Evolutionary conservation across 169 alveolate genomes (phyloP).

Genomic region (Plasmodium chabaudi): DNA sequence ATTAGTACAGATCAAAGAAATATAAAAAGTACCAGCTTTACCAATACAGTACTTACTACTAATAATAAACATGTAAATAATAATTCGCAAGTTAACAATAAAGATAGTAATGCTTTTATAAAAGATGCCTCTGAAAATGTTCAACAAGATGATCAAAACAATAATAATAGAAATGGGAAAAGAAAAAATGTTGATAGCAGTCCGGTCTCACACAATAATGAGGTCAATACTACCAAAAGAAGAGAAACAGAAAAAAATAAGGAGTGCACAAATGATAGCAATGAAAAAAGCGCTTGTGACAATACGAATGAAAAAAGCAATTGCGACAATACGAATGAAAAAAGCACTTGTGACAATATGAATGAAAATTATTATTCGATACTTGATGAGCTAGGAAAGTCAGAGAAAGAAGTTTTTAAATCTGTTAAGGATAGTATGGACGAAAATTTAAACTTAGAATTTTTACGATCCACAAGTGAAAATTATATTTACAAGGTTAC

Average conservation of each 20-base stretch:
- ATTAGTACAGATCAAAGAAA: background rate
- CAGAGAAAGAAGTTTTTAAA: constrained; percentile 39
- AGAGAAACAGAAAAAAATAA: background rate
- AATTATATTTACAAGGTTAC: constrained; percentile 69
- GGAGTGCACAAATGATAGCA: background rate
- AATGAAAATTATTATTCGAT: constrained; percentile 52
- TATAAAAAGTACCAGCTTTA: background rate
- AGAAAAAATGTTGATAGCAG: too few relatives aligned
- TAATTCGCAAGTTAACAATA: background rate
- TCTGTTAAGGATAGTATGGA: constrained; percentile 70
- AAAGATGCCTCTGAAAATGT: background rate
- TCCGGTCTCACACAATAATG: too few relatives aligned
- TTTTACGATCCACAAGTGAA: constrained; percentile 56
- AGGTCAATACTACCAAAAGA: background rate
- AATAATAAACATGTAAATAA: background rate
- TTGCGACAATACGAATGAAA: background rate
- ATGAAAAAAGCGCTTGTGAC: background rate
- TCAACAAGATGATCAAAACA: background rate
- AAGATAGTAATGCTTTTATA: background rate
- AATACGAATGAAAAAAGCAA: background rate
- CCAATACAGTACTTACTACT: background rate
- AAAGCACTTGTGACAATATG: background rate
- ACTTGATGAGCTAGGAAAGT: constrained; percentile 46
- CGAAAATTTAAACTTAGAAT: constrained; percentile 70
- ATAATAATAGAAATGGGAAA: background rate